Evolutionary conservation across 1,139 yeast species (phyloP).

Genomic region (Scheffersomyces quercinus): DNA sequence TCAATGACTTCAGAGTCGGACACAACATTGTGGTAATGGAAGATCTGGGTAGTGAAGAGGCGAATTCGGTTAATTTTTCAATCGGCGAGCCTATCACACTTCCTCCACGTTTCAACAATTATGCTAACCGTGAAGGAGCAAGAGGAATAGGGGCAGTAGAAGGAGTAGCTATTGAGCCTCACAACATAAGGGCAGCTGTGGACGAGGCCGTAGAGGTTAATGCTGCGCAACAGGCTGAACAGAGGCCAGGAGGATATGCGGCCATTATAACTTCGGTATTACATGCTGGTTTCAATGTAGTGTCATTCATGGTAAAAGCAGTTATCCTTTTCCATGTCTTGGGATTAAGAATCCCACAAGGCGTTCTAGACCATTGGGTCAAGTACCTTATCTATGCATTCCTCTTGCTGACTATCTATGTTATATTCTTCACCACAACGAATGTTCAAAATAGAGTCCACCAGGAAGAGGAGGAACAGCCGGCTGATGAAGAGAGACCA

Average conservation of each 20-base stretch:
- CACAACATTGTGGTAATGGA: background rate
- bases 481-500: background rate
- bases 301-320: conserved; percentile 6
- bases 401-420: conserved; percentile 6
- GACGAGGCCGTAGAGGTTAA: background rate
- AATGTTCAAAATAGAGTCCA: conserved; percentile 9
- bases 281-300: background rate
- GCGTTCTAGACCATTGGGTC: conserved; percentile 9
- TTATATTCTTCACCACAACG: conserved; percentile 14
- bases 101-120: too few species aligned
- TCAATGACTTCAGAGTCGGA: background rate
- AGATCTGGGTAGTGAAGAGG: background rate
- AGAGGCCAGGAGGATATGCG: background rate
- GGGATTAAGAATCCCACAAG: conserved; percentile 9
- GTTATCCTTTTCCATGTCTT: conserved; percentile 4
- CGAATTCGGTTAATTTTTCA: too few species aligned
- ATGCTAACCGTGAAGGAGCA: background rate
- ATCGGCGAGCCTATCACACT: too few species aligned
- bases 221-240: background rate
- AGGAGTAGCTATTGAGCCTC: background rate
- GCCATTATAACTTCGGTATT: background rate
- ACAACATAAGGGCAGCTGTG: background rate
- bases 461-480: background rate
- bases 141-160: background rate
- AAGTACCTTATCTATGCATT: conserved; percentile 1